Conservation (phyloP, 2,329 filamentous ascomycete species). For the Penicillium sp. region DNA sequence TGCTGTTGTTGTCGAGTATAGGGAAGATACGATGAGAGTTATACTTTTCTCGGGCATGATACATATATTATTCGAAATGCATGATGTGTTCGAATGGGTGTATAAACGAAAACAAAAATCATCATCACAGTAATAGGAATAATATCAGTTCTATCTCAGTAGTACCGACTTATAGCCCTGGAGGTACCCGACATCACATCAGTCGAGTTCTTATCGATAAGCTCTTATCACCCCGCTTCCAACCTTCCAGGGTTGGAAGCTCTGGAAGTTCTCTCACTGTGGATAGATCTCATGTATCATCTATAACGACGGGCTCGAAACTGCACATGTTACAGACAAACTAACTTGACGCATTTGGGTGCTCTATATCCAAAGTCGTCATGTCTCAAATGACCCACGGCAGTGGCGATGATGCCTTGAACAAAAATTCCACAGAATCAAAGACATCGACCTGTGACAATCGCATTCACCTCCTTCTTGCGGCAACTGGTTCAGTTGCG, state of each 20-base stretch:
- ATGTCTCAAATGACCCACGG: not conserved
- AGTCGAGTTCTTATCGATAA: slow-evolving; percentile 2
- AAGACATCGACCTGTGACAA: not conserved
- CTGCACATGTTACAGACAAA: not conserved
- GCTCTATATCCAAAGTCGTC: not conserved
- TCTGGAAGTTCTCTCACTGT: not conserved
- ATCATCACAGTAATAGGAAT: not conserved
- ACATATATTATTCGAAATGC: not conserved
- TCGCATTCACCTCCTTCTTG: slow-evolving; percentile 47
- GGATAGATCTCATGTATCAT: not conserved
- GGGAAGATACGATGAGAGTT: not conserved
- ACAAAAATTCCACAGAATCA: not conserved
- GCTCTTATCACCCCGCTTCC: not conserved
- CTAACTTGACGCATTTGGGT: not conserved
- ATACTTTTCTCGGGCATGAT: not conserved
- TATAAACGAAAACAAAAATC: not conserved
- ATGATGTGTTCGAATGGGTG: not conserved
- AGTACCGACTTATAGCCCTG: not conserved
- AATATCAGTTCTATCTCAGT: not conserved
- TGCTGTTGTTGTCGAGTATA: not conserved
- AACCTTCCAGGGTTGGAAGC: not conserved
- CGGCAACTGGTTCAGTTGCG: slow-evolving; percentile 70
- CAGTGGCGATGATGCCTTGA: not conserved
- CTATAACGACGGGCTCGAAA: not conserved
- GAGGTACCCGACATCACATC: no score